These are phyloP conservation scores for Malassezia caprae DNA, from an alignment of 1,284 basidiomycete genomes.

Conservation along the genomic window DNA sequence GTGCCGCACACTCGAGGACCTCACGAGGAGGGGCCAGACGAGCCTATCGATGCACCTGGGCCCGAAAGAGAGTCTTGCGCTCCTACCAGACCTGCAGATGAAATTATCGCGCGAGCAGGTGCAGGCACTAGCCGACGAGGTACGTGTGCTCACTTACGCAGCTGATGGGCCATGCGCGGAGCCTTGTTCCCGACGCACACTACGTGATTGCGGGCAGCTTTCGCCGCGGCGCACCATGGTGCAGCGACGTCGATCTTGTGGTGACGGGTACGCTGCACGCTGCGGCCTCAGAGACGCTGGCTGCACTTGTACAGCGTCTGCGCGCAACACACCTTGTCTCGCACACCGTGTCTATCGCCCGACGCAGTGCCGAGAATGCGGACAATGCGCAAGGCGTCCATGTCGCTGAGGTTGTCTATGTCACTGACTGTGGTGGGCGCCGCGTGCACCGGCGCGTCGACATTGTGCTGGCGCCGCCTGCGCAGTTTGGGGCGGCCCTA, in stretches of 20 bases:
- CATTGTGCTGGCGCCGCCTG: slow-evolving; percentile 12
- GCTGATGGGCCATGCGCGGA: slow-evolving; percentile 8
- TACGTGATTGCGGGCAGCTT: slow-evolving; percentile 16
- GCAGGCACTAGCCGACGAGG: slow-evolving; percentile 6
- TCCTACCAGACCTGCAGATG: slow-evolving; percentile 17
- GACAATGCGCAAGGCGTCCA: neutral
- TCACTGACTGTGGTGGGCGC: neutral
- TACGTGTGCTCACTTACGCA: neutral
- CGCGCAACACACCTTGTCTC: neutral
- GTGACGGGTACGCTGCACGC: neutral
- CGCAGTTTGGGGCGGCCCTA: slow-evolving; percentile 16
- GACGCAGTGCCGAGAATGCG: neutral
- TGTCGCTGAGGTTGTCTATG: slow-evolving; percentile 20
- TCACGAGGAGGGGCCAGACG: slow-evolving; percentile 24
- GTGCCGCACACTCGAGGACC: slow-evolving; percentile 29
- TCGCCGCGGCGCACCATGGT: slow-evolving; percentile 16
- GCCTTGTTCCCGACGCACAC: slow-evolving; percentile 3
- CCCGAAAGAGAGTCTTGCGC: slow-evolving; percentile 1
- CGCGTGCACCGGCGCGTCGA: slow-evolving; percentile 17
- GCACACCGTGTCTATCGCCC: slow-evolving; percentile 3
- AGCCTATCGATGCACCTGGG: slow-evolving; percentile 9
- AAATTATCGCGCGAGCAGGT: slow-evolving; percentile 13
- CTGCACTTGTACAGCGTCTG: neutral
- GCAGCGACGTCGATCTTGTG: slow-evolving; percentile 20
- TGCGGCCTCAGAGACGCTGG: neutral